Evolutionary conservation across 306 rosid genomes (phyloP).

Genomic region (Cicer judaicum): DNA sequence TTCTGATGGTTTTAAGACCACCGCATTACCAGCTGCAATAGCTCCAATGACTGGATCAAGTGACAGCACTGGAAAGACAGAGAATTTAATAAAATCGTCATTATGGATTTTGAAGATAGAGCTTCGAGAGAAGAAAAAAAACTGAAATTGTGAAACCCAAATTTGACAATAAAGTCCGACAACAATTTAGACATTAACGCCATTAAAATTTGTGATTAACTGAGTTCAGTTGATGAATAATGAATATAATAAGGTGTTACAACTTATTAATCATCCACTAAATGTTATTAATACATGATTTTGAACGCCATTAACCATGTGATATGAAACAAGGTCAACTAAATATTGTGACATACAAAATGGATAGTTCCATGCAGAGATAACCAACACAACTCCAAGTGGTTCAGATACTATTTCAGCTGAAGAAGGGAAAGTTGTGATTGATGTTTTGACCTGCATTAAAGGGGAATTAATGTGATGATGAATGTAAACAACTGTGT

Average conservation of each 20-base stretch:
- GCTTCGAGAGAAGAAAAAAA: background rate
- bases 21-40: slow-evolving; percentile 94
- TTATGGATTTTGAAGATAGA: slow-evolving; percentile 25
- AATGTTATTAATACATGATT: no score
- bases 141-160: no score
- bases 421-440: slow-evolving; percentile 83
- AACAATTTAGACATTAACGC: no score
- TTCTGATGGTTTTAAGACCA: slow-evolving; percentile 97
- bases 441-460: slow-evolving; percentile 77
- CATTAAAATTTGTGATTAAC: no score
- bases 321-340: slow-evolving; percentile 20
- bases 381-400: slow-evolving; percentile 78
- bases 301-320: no score
- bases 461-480: slow-evolving; percentile 22
- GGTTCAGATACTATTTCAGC: slow-evolving; percentile 97
- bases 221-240: no score
- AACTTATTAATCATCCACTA: no score
- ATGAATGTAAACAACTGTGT: slow-evolving; percentile 21
- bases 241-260: no score
- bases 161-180: no score
- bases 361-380: slow-evolving; percentile 99
- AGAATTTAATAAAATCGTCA: slow-evolving; percentile 20
- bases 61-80: slow-evolving; percentile 72
- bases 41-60: slow-evolving; percentile 98
- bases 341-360: slow-evolving; percentile 68